Evolutionary conservation across 805 yeast species (phyloP).

Genomic region (Starmerella bombi): DNA sequence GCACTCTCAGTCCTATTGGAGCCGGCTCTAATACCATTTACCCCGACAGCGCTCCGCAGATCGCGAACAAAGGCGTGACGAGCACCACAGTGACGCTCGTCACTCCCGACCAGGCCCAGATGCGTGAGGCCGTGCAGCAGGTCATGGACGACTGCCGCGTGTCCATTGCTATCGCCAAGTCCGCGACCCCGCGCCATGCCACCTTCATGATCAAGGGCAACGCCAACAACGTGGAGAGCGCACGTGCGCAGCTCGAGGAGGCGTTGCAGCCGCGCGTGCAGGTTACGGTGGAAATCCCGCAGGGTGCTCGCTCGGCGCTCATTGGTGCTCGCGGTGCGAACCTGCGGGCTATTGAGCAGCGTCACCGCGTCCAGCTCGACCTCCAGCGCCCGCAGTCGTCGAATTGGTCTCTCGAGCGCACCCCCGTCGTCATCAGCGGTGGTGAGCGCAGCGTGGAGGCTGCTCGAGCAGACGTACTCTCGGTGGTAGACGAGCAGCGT

Average conservation of each 20-base stretch:
- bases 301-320: slow-evolving; percentile 16
- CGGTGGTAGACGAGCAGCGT: slow-evolving; percentile 4
- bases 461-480: slow-evolving; percentile 1
- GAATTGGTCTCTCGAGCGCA: slow-evolving; percentile 11
- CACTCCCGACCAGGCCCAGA: slow-evolving; percentile 2
- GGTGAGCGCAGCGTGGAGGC: not conserved
- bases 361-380: slow-evolving; percentile 8
- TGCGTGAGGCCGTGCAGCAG: slow-evolving; percentile 7
- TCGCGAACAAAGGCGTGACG: not conserved
- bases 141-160: slow-evolving; percentile 6
- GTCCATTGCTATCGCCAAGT: slow-evolving; percentile 14
- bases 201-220: slow-evolving; percentile 18
- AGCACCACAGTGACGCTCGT: slow-evolving; percentile 6
- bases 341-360: slow-evolving; percentile 9
- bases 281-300: slow-evolving; percentile 9
- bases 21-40: too few relatives aligned
- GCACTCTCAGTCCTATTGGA: too few relatives aligned
- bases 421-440: slow-evolving; percentile 9
- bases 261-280: slow-evolving; percentile 12
- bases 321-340: slow-evolving; percentile 19
- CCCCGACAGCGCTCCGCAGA: slow-evolving; percentile 1
- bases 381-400: not conserved
- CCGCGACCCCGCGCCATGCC: slow-evolving; percentile 11
- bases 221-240: slow-evolving; percentile 6
- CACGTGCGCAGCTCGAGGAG: slow-evolving; percentile 7